Evolutionary conservation across 495 filamentous ascomycete species (phyloP).

Genomic region (Hypoxylon fuscum): DNA sequence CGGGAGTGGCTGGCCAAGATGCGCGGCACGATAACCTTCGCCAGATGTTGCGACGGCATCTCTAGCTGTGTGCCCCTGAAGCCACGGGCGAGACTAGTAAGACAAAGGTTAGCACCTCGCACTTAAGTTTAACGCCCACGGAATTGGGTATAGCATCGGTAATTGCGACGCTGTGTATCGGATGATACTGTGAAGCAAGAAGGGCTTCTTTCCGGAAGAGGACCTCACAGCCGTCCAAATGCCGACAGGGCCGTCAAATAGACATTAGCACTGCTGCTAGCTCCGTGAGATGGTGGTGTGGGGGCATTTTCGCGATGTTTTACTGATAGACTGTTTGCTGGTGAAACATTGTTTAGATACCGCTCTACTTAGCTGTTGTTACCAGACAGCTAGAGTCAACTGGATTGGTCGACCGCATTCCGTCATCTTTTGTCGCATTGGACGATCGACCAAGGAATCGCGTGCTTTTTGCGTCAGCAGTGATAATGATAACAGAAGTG

Average conservation of each 20-base stretch:
- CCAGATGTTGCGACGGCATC: neutral
- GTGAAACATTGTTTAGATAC: constrained; percentile 33
- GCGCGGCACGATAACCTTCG: constrained; percentile 10
- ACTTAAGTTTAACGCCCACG: constrained; percentile 21
- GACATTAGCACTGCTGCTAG: constrained; percentile 22
- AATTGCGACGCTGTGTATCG: constrained; percentile 11
- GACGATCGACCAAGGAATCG: constrained; percentile 31
- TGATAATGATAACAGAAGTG: neutral
- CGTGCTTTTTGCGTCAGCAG: constrained; percentile 28
- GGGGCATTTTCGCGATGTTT: constrained; percentile 12
- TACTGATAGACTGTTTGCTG: constrained; percentile 32
- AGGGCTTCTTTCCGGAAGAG: constrained; percentile 21
- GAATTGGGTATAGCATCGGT: constrained; percentile 12
- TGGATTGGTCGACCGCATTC: constrained; percentile 32
- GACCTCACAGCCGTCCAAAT: constrained; percentile 33
- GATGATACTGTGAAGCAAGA: neutral
- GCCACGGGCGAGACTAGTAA: constrained; percentile 1
- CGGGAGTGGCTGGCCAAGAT: constrained; percentile 14
- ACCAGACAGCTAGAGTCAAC: constrained; percentile 10
- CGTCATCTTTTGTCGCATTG: constrained; percentile 29
- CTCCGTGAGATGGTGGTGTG: constrained; percentile 30
- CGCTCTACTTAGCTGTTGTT: no score
- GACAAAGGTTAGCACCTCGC: constrained; percentile 22
- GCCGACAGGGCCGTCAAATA: constrained; percentile 34
- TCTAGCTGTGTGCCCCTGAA: constrained; percentile 14